These are phyloP conservation scores for Emericellopsis atlantica DNA, from an alignment of 2,329 filamentous ascomycete genomes.

Conservation along the genomic window DNA sequence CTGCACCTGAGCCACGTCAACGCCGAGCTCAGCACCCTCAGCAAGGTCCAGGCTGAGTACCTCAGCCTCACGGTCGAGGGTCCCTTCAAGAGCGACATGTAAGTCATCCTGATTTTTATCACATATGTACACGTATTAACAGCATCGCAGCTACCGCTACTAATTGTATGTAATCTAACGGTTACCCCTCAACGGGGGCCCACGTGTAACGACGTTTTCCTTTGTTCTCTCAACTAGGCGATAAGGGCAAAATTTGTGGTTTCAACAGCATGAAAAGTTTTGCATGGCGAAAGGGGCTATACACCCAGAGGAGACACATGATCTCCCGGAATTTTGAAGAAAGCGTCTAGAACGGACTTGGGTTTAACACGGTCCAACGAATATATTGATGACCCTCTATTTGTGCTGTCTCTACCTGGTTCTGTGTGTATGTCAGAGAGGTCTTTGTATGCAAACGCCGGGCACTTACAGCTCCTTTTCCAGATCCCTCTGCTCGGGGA, in stretches of 20 bases:
- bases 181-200: conserved; percentile 25
- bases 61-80: conserved; percentile 75
- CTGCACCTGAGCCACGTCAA: conserved; percentile 91
- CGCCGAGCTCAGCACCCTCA: conserved; percentile 83
- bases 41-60: conserved; percentile 83
- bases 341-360: too few species aligned
- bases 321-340: too few species aligned
- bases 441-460: too few species aligned
- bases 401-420: too few species aligned
- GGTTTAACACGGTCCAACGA: too few species aligned
- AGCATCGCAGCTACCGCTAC: conserved; percentile 27
- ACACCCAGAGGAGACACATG: too few species aligned
- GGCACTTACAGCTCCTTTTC: conserved; percentile 4
- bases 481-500: conserved; percentile 52
- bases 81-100: conserved; percentile 94
- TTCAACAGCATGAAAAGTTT: conserved; percentile 28
- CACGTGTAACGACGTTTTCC: conserved; percentile 21
- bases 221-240: conserved; percentile 15
- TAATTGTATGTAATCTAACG: conserved; percentile 20
- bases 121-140: conserved; percentile 8
- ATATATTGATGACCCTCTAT: too few species aligned
- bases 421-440: too few species aligned
- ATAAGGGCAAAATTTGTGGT: conserved; percentile 22
- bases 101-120: too few species aligned
- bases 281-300: conserved; percentile 18